A percentile compares a stretch with the other conserved stretches of the same genome.
Evolutionary conservation across 108 stramenopile genomes (phyloP).

Genomic region (Pseudonitzschia delicatissima): DNA sequence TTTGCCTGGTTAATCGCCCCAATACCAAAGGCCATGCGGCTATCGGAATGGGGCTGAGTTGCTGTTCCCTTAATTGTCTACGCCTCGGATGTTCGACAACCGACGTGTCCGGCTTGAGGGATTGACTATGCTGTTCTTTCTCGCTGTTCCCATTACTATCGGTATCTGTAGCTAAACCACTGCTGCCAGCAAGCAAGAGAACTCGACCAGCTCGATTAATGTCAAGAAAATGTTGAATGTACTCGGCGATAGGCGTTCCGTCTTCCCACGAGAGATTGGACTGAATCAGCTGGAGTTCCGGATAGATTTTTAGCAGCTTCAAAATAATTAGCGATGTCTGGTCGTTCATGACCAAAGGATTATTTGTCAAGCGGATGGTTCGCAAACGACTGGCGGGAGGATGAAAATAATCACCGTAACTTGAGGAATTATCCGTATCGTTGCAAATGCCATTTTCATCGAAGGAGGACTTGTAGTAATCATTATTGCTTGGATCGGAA

Average conservation of each 20-base stretch:
- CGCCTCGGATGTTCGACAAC: too few relatives aligned
- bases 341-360: slow-evolving; percentile 9
- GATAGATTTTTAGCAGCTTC: slow-evolving; percentile 11
- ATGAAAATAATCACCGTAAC: background rate
- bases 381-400: slow-evolving; percentile 1
- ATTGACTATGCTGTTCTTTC: background rate
- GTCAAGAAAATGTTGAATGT: slow-evolving; percentile 10
- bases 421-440: background rate
- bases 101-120: background rate
- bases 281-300: slow-evolving; percentile 1
- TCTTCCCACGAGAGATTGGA: slow-evolving; percentile 12
- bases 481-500: background rate
- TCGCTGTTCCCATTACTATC: background rate
- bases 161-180: background rate
- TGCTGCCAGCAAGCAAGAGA: slow-evolving; percentile 4
- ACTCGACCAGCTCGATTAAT: slow-evolving; percentile 12
- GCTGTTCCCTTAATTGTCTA: background rate
- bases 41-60: background rate
- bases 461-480: too few relatives aligned
- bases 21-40: slow-evolving; percentile 2
- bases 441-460: background rate
- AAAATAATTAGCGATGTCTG: background rate
- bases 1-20: background rate
- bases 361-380: slow-evolving; percentile 5
- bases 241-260: background rate